Conservation (phyloP, 257 asterid genomes). For the Fraxinus americana region DNA sequence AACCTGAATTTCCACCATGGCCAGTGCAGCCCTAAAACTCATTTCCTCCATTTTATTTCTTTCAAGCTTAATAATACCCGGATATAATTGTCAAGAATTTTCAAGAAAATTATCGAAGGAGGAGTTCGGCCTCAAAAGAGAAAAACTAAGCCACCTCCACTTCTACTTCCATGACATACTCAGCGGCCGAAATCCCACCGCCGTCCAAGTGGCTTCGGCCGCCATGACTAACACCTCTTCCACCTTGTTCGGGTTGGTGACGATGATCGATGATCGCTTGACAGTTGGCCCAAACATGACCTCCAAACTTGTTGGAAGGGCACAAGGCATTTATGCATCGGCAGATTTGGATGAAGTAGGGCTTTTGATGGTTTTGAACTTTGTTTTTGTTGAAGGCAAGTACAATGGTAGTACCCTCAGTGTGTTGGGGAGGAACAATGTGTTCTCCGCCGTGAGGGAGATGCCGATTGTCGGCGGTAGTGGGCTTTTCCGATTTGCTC, state of each 20-base stretch:
- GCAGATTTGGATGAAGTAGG: constrained; percentile 35
- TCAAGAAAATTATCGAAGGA: constrained; percentile 17
- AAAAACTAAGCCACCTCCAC: constrained; percentile 48
- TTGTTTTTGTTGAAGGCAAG: constrained; percentile 41
- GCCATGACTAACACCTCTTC: constrained; percentile 38
- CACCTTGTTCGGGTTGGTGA: constrained; percentile 41
- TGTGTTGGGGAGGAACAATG: constrained; percentile 44
- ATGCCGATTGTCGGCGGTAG: constrained; percentile 54
- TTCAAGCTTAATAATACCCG: background rate
- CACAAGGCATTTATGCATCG: constrained; percentile 44
- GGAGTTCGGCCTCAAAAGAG: constrained; percentile 29
- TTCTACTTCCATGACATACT: constrained; percentile 58
- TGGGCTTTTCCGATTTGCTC: constrained; percentile 48
- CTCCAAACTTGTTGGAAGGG: constrained; percentile 44
- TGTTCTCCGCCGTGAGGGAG: constrained; percentile 44
- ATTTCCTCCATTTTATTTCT: constrained; percentile 24
- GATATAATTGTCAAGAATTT: constrained; percentile 16
- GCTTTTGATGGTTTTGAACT: constrained; percentile 43
- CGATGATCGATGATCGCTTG: constrained; percentile 46
- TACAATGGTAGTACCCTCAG: constrained; percentile 51
- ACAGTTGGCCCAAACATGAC: constrained; percentile 33
- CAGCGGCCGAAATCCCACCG: constrained; percentile 41
- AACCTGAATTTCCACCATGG: constrained; percentile 22
- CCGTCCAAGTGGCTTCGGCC: constrained; percentile 33
- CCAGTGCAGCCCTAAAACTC: constrained; percentile 2